Percentiles rank a stretch among this genome's conserved stretches.
Conservation (phyloP, 1,139 yeast genomes). For the Casaregolazyma lundiana region DNA sequence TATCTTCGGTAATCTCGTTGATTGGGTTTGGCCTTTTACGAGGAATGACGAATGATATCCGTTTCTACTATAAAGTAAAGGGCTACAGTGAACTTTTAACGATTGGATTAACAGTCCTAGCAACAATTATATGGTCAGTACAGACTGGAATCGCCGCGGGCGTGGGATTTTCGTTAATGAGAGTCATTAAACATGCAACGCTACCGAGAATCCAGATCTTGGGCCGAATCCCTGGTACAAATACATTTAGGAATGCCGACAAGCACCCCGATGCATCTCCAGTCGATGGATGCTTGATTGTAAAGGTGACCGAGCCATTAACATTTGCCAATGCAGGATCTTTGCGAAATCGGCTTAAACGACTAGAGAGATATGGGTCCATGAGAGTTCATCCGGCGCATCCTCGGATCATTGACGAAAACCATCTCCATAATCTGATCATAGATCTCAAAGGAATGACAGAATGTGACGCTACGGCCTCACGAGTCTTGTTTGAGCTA, state of each 20-base stretch:
- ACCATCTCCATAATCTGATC: conserved; percentile 61
- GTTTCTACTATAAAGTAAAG: conserved; percentile 64
- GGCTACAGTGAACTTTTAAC: conserved; percentile 79
- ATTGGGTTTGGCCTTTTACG: conserved; percentile 77
- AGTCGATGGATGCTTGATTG: conserved; percentile 78
- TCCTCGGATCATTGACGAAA: conserved; percentile 50
- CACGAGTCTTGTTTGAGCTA: conserved; percentile 64
- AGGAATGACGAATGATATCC: conserved; percentile 79
- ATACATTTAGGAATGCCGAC: conserved; percentile 75
- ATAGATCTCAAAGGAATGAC: conserved; percentile 88
- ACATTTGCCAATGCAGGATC: conserved; percentile 90
- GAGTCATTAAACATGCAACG: conserved; percentile 82
- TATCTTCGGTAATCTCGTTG: conserved; percentile 74
- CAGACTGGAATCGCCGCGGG: conserved; percentile 90
- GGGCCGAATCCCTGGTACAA: conserved; percentile 76
- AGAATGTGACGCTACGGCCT: conserved; percentile 80
- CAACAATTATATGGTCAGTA: conserved; percentile 77
- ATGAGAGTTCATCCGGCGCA: conserved; percentile 78
- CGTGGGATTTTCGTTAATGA: conserved; percentile 67
- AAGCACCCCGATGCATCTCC: conserved; percentile 47
- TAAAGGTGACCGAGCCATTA: conserved; percentile 87
- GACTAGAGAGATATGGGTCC: conserved; percentile 84
- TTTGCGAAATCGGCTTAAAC: conserved; percentile 62
- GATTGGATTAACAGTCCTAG: conserved; percentile 62
- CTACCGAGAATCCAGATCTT: conserved; percentile 84